Base-by-base conservation (phyloP, 352 stramenopile species). In the Sclerospora graminicola region DNA sequence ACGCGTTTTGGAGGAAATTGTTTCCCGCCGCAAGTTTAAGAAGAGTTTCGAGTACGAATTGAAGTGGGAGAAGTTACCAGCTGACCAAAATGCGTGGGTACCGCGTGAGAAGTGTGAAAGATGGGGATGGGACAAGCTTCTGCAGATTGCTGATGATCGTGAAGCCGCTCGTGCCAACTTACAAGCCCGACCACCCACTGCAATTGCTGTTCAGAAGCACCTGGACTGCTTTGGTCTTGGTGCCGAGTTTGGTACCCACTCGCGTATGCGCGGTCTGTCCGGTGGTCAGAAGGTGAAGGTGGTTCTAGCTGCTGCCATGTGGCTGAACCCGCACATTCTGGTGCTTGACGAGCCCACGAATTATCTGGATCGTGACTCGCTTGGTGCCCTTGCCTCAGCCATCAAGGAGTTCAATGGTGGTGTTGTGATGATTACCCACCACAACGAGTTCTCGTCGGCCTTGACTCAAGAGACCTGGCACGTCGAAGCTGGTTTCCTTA, bases 251-350 rank as follows among this genome's bases (percentile, higher is more conserved):
- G 94, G 86, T 63, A 98, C 95, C 5, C 95, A 99, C 82, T 98
- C 95, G 56, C 92, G 93, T 58, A 98, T 99, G 83, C 90, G 89
- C 58, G 94, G 93, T 71, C 76, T 99, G 26, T 98, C 90, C 37
- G 95, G 95, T 66, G 95, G 95, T 58, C 95, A 99, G 74, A 99
- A 98, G 84, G 94, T 98, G 29, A 98, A 98, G 87, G 94, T 99
- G 33, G 95, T 98, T 47, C 70, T 99, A 29, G 95, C 71, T 41
- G 94, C 94, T 62, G 90, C 88, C 43, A 97, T 97, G 79, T 97
- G 88, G 94, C 96, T 96, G 57, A 94, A 97, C 79, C 85, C 91
- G 39, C 86, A 97, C 76, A 83, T 97, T 45, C 69, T 97, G 51
- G 88, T 97, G 51, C 71, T 97, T 40, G 90, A 97, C 69, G 91